Conservation (phyloP, 345 rosid species). For the Citrus trifoliata region DNA sequence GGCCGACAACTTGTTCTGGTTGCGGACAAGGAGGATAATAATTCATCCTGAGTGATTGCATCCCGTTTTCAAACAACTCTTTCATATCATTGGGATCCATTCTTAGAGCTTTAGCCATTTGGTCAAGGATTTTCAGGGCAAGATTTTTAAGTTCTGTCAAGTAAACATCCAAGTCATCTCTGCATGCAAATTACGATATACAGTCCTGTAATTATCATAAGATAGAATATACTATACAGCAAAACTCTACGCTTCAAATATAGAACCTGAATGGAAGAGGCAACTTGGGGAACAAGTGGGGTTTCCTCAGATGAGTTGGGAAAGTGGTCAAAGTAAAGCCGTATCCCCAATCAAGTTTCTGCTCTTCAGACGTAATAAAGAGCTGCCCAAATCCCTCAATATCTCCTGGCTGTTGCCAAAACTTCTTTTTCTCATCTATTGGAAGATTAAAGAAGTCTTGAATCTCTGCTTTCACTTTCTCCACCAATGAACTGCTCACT, state of each 20-base stretch:
- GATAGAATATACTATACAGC: too few relatives aligned
- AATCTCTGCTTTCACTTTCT: constrained; percentile 26
- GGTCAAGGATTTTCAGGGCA: neutral
- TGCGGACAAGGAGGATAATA: constrained; percentile 67
- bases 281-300: constrained; percentile 10
- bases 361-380: constrained; percentile 1
- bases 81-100: neutral
- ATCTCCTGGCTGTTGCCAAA: neutral
- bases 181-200: neutral
- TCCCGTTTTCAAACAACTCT: constrained; percentile 29
- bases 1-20: constrained; percentile 41
- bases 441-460: constrained; percentile 28
- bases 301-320: neutral
- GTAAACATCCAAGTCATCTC: constrained; percentile 12
- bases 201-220: too few relatives aligned
- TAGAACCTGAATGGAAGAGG: constrained; percentile 3
- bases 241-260: too few relatives aligned
- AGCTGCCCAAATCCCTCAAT: neutral
- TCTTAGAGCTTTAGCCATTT: neutral
- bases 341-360: constrained; percentile 5
- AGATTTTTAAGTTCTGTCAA: neutral
- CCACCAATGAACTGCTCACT: constrained; percentile 20
- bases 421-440: constrained; percentile 30
- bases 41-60: constrained; percentile 49
- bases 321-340: neutral